A percentile compares a stretch with the other conserved stretches of the same genome.
Conservation (phyloP, 1,139 yeast genomes). For the Diutina catenulata region DNA sequence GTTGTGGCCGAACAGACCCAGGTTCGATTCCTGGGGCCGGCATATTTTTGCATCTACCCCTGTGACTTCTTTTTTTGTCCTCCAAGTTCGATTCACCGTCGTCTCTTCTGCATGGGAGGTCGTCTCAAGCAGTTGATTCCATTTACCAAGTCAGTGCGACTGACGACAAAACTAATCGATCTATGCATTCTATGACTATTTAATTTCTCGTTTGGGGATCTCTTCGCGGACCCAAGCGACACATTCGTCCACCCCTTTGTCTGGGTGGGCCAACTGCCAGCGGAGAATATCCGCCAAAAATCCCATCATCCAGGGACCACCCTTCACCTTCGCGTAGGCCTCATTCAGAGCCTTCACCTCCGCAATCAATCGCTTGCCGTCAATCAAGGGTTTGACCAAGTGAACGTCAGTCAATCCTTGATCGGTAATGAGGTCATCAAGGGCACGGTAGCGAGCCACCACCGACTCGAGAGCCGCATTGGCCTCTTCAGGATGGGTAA, state of each 20-base stretch:
- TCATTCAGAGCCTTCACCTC: conserved; percentile 22
- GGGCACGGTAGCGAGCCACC: conserved; percentile 20
- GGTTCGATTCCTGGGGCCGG: conserved; percentile 6
- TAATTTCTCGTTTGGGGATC: background rate
- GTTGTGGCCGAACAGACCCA: conserved; percentile 6
- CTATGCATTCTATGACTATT: no score
- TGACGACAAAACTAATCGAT: no score
- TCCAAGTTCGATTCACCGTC: no score
- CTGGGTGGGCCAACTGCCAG: conserved; percentile 73
- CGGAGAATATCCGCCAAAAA: conserved; percentile 42
- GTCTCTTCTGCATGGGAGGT: no score
- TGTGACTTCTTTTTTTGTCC: no score
- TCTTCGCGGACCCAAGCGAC: conserved; percentile 18
- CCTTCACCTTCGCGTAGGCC: conserved; percentile 22
- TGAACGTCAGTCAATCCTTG: conserved; percentile 29
- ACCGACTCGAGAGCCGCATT: background rate
- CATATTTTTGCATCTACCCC: no score
- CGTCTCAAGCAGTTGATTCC: no score
- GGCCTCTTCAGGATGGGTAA: conserved; percentile 7
- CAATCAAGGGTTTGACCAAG: conserved; percentile 41
- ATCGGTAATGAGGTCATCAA: conserved; percentile 17
- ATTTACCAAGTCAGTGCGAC: no score
- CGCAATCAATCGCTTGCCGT: conserved; percentile 55
- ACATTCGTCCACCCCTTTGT: conserved; percentile 40
- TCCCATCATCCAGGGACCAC: conserved; percentile 77